A percentile compares a stretch with the other conserved stretches of the same genome.
These are phyloP conservation scores for Silene uniflora DNA, from an alignment of 148 eudicot species.

Conservation along the genomic window DNA sequence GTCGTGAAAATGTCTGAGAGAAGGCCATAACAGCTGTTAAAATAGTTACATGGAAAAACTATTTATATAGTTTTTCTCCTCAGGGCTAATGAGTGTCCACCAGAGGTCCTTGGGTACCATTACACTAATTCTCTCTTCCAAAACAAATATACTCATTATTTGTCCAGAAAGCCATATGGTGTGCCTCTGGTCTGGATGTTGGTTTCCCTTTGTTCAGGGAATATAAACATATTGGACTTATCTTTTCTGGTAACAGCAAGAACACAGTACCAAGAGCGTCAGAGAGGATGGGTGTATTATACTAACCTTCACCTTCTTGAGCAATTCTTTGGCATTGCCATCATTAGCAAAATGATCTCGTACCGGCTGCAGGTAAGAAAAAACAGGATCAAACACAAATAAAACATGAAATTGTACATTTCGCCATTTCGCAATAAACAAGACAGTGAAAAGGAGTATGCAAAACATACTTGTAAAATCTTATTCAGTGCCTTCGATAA, in stretches of 20 bases:
- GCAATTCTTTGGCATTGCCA: conserved; percentile 55
- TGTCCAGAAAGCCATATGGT: not conserved
- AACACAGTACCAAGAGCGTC: not conserved
- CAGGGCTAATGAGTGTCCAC: not conserved
- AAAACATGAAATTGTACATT: not conserved
- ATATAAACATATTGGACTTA: not conserved
- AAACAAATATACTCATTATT: no score
- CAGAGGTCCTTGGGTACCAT: not conserved
- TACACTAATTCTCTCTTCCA: not conserved
- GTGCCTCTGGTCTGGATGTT: not conserved
- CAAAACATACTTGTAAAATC: conserved; percentile 59
- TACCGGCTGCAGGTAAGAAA: conserved; percentile 52
- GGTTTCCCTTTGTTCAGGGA: not conserved
- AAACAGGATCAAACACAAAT: not conserved
- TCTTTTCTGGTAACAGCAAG: not conserved
- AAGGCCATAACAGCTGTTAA: not conserved
- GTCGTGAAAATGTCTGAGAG: conserved; percentile 5
- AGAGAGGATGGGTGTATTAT: not conserved
- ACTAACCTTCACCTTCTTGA: conserved; percentile 77
- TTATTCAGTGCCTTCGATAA: conserved; percentile 65
- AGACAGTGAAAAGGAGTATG: not conserved
- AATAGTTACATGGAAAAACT: not conserved
- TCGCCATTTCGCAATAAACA: not conserved
- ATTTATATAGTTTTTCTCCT: not conserved
- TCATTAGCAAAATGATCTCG: conserved; percentile 72